phyloP scores from a whole-genome alignment of 371 early-diverging fungal species.

The Synchytrium microbalum region DNA sequence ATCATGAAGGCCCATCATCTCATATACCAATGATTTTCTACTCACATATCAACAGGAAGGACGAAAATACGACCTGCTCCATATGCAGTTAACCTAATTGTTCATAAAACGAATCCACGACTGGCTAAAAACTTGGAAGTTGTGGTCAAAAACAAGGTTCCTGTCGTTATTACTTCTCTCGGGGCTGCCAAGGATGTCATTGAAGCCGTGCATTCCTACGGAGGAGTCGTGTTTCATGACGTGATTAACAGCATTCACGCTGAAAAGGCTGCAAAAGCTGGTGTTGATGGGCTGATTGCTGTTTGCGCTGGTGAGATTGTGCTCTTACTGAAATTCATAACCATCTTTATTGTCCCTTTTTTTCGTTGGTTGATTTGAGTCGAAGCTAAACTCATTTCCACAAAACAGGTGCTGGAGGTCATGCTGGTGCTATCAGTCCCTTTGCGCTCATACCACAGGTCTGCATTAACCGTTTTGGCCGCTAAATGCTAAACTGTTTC shows the following conservation, averaged over 20 bases:
- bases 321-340: too few species aligned
- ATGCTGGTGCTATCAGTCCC: constrained; percentile 20
- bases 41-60: too few species aligned
- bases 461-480: background rate
- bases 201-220: constrained; percentile 19
- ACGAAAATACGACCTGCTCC: constrained; percentile 3
- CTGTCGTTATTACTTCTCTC: constrained; percentile 21
- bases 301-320: constrained; percentile 24
- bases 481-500: background rate
- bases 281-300: constrained; percentile 25
- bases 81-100: constrained; percentile 25
- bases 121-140: constrained; percentile 14
- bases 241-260: constrained; percentile 24
- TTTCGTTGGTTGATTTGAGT: too few species aligned
- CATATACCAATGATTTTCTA: too few species aligned
- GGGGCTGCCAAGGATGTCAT: constrained; percentile 23
- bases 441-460: constrained; percentile 19
- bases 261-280: constrained; percentile 20
- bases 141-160: constrained; percentile 20
- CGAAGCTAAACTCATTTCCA: too few species aligned
- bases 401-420: too few species aligned
- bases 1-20: too few species aligned
- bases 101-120: constrained; percentile 24
- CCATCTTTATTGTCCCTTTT: too few species aligned
- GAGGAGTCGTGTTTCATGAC: constrained; percentile 25